Evolutionary conservation across 23 red algal genomes (phyloP), one percentile per base, ranked within the genome.

Genomic region (Gracilaria vermiculophylla): DNA sequence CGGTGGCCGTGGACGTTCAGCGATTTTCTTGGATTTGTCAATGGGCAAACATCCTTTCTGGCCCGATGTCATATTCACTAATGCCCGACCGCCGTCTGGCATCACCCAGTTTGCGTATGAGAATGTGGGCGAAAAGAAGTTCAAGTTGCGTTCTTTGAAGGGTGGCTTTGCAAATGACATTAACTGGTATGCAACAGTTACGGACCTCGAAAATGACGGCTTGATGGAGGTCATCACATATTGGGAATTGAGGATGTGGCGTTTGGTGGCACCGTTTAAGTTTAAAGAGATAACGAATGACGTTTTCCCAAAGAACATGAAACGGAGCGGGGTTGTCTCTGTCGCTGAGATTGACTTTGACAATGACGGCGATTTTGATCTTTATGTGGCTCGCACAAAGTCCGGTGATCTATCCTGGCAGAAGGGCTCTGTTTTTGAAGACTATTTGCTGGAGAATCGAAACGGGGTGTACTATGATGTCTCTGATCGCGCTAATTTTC

Each of bases 311-410:
- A 0, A 0, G 5, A 35, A 48, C 2, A 57, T 70, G 48, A 49
- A 86, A n/a, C 35, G 54, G 6, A 43, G 20, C 23, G 79, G 79
- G 12, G 60, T 67, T 43, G 61, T 62, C 23, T 82, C 91, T 21
- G 83, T 84, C 36, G 91, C 83, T 13, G 82, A 94, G 48, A 40
- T 86, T 29, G 91, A 94, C 81, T 87, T 79, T 66, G 91, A 94
- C 70, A 94, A 94, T 53, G 91, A 94, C 47, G 91, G 91, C 8
- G 67, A 84, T 56, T 50, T 94, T 34, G 91, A 94, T 53, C 81
- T 94, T 21, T 94, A 94, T 76, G 53, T 94, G 5, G 91, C 74
- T n/a, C 66, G 84, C 42, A 77, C 84, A 5, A 78, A 61, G 41
- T 86, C 61, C 13, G 81, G 72, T 14, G 27, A 69, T 6, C 74